Evolutionary conservation across 441 rosid genomes (phyloP), one percentile per base, ranked within the genome.

Genomic region (Gossypium lobatum): DNA sequence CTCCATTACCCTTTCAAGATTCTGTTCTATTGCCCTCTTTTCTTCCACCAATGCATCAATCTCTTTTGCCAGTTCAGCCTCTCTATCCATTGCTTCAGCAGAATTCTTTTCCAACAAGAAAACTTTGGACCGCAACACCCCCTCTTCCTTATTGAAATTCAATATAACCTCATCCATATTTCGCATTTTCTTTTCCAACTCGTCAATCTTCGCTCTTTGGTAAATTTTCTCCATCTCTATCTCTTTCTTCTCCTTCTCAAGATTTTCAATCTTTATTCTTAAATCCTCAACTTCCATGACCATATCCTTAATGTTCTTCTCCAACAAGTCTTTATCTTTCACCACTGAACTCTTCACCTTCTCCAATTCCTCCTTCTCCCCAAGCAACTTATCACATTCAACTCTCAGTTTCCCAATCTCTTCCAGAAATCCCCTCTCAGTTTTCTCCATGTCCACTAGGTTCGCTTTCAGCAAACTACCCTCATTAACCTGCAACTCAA

Each of bases 71-170:
- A 80, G 60, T 58, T 81, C 73, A 52, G 72, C 64, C 9, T 7
- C 39, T 79, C 83, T 67, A 34, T 76, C 82, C 34, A 39, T 34
- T 0, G 80, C 83, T 26, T 74, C 80, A 20, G 39, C 71, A 13
- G 1, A 82, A 31, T 73, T 81, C 80, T 76, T 83, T 71, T 84
- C 87, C 85, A 89, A 73, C 71, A 80, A 83, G 3, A 80, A 17
- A 34, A 80, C 57, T 67, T 79, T 82, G 20, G n/a, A 70, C 2
- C 39, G 61, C 86, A 87, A 65, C 58, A 53, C 42, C 28, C 39
- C 70, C 77, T 82, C 88, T 73, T 88, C 83, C 26, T 70, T 76
- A 20, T 25, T 76, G 77, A 83, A 80, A 69, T 67, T 79, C 20
- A 17, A 54, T 39, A 73, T 59, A 50, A 39, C 31, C 72, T 71